phyloP scores from a whole-genome alignment of 2,329 filamentous ascomycete genomes.

The Aureobasidium sp. region DNA sequence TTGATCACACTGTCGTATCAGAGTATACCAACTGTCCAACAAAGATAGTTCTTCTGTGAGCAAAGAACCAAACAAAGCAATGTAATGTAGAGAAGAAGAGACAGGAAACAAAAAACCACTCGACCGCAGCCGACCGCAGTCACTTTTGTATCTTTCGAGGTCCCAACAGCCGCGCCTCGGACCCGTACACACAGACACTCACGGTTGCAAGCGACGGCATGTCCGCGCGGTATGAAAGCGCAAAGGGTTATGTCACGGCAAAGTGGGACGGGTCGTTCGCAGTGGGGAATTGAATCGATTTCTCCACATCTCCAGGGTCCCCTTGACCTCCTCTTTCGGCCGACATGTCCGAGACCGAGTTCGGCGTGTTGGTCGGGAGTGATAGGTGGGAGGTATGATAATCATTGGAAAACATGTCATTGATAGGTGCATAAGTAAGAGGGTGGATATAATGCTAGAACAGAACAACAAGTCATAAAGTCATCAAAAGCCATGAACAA shows the following conservation, averaged over 20 bases:
- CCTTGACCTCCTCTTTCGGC: background rate
- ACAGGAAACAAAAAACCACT: background rate
- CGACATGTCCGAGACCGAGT: background rate
- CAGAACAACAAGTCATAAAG: background rate
- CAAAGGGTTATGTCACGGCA: background rate
- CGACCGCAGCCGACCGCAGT: background rate
- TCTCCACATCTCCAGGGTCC: constrained; percentile 6
- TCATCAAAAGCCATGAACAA: background rate
- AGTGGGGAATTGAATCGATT: constrained; percentile 9
- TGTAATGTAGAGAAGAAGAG: background rate
- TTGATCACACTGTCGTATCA: background rate
- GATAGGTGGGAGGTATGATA: background rate
- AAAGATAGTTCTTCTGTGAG: background rate
- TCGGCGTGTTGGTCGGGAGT: background rate
- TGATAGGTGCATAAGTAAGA: background rate
- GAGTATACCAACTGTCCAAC: background rate
- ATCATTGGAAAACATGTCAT: background rate
- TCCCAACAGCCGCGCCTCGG: background rate
- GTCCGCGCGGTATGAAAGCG: constrained; percentile 5
- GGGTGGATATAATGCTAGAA: background rate
- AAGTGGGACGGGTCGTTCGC: background rate
- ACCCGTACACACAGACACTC: background rate
- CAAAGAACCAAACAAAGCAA: background rate
- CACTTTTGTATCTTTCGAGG: background rate
- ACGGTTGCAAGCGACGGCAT: constrained; percentile 2